Conservation (phyloP, 2,329 filamentous ascomycete species). For the Nannizzia gypsea region DNA sequence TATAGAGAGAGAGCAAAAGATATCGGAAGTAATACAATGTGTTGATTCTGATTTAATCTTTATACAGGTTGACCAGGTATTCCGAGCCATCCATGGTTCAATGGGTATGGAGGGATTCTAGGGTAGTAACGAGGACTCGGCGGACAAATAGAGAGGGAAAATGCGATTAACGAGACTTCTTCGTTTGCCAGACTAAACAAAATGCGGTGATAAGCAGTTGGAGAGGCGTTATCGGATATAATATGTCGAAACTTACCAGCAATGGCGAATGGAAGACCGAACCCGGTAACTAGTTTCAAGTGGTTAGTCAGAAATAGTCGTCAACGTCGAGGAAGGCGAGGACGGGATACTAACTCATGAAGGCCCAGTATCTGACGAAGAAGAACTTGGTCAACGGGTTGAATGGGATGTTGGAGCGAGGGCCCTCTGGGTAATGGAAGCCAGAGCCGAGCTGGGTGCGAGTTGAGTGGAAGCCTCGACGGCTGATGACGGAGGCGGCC, state of each 20-base stretch:
- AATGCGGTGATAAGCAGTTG: not conserved
- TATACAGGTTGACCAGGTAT: conserved; percentile 11
- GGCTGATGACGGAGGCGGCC: conserved; percentile 59
- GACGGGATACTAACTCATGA: conserved; percentile 50
- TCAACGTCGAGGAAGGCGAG: not conserved
- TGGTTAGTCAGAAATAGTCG: not conserved
- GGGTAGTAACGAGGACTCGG: not conserved
- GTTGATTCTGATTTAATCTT: conserved; percentile 6
- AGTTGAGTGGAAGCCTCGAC: conserved; percentile 89
- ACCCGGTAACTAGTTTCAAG: conserved; percentile 41
- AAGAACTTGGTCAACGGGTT: conserved; percentile 88
- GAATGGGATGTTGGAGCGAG: conserved; percentile 91
- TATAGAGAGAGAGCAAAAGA: not conserved
- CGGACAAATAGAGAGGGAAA: not conserved
- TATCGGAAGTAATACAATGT: conserved; percentile 1
- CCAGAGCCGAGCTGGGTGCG: conserved; percentile 74
- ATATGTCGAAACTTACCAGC: conserved; percentile 43
- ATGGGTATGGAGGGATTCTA: not conserved
- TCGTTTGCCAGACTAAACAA: conserved; percentile 52
- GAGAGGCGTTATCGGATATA: not conserved
- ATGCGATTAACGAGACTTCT: conserved; percentile 44
- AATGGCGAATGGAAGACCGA: conserved; percentile 49
- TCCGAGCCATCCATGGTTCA: conserved; percentile 1
- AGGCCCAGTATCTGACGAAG: conserved; percentile 67
- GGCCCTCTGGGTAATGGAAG: conserved; percentile 97